Percentiles rank a stretch among this genome's conserved stretches.
Evolutionary conservation across 805 yeast species (phyloP).

Genomic region (Candida berthetii): DNA sequence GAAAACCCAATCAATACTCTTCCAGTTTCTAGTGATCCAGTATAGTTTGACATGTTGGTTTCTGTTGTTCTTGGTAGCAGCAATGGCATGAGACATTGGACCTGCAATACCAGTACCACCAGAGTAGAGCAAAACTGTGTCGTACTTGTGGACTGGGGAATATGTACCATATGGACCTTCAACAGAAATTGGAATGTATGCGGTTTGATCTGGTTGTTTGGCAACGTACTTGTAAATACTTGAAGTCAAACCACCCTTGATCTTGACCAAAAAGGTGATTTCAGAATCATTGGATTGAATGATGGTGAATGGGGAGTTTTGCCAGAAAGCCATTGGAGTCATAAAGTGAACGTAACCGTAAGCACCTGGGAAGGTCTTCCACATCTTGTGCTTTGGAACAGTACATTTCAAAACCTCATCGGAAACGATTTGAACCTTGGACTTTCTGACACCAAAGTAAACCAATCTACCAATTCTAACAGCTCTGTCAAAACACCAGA

Average conservation of each 20-base stretch:
- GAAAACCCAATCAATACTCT: conserved; percentile 44
- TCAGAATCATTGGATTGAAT: conserved; percentile 33
- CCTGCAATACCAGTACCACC: conserved; percentile 53
- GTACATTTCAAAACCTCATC: conserved; percentile 39
- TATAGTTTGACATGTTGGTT: conserved; percentile 37
- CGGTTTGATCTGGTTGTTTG: conserved; percentile 18
- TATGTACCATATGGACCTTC: conserved; percentile 62
- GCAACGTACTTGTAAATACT: conserved; percentile 20
- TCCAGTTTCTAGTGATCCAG: conserved; percentile 59
- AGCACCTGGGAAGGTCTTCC: conserved; percentile 52
- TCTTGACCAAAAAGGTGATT: conserved; percentile 40
- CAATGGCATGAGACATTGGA: conserved; percentile 34
- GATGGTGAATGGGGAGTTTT: conserved; percentile 70
- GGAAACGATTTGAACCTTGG: conserved; percentile 20
- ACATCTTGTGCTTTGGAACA: conserved; percentile 33
- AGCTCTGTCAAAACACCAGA: conserved; percentile 49
- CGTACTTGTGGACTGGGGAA: conserved; percentile 27
- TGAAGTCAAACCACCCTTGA: conserved; percentile 46
- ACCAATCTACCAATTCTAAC: conserved; percentile 27
- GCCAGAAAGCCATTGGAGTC: conserved; percentile 49
- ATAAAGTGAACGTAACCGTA: conserved; percentile 54
- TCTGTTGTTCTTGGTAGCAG: conserved; percentile 13
- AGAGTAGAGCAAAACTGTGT: conserved; percentile 35
- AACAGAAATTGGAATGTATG: conserved; percentile 29
- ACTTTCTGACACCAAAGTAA: conserved; percentile 16